Evolutionary conservation across 805 yeast genomes (phyloP), one percentile per base, ranked within the genome.

Genomic region (Pachysolen tannophilus): DNA sequence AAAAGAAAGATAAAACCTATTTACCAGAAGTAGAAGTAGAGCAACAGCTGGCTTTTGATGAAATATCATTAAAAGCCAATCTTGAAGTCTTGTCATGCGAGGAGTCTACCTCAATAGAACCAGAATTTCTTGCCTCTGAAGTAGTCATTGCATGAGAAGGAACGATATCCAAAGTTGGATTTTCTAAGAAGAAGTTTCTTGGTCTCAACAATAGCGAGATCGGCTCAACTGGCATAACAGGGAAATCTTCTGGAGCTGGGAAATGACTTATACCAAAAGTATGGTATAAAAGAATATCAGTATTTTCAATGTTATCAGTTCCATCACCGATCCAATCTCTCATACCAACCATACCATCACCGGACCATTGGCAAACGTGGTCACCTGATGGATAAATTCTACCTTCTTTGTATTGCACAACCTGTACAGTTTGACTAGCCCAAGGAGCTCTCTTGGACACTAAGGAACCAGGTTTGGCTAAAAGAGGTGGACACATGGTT

Each of bases 211-310:
- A 61, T 44, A 78, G 63, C 42, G 72, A 72, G 46, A 77, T 72
- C 44, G 78, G 75, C 55, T 78, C 85, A 27, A 81, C 78, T 28
- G 84, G 84, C 84, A 78, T 78, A 38, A 78, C 69, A 28, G 84
- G 83, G 72, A 77, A 78, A 53, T 78, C 85, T 61, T 78, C 84
- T 33, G 84, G 83, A 6, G 82, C 72, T 37, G 85, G 85, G 67
- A 76, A 73, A 50, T 78, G 85, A 23, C 83, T 76, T 41, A 78
- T 67, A 45, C 84, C 84, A 48, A 78, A 77, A 19, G 83, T 78
- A 54, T 78, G 82, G 74, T 73, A 78, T 43, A 75, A 59, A 24
- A 78, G 67, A 41, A 78, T 65, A 48, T 78, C 84, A 26, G 78
- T 72, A 56, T 72, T 65, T 44, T 72, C 77, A 44, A 72, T 55